Base-by-base conservation (phyloP, 1,139 yeast species). In the Lodderomyces beijingensis region DNA sequence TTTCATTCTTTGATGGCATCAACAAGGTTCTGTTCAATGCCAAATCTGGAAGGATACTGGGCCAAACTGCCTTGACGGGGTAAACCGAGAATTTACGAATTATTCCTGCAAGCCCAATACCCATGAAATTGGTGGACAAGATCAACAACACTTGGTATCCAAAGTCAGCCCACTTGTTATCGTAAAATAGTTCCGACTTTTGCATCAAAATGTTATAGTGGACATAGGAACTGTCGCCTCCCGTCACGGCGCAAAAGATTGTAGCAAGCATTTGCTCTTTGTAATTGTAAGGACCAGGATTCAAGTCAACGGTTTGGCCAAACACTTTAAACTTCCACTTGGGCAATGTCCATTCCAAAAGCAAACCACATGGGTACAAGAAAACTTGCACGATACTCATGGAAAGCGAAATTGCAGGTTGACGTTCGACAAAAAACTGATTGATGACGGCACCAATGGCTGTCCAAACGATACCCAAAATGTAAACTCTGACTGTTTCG, bases 361-460 rank as follows among this genome's bases (percentile, higher is more conserved):
- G 32, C 16, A 33, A 19, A 19, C 59, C 59, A 20, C 43, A 33
- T 3, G 59, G 59, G 33, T 49, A 54, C 7, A 19, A 10, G 10
- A 19, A 19, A 10, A 19, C 10, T 8, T 10, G 7, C 21, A 40
- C 50, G 21, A 50, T 62, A 15, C 70, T 52, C 14, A 77, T 45
- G n/a, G 59, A 39, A 13, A 79, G 49, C 9, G 59, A 32, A 35
- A 79, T 74, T n/a, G 59, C 34, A 5, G 83, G 84, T 50, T 63
- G 59, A 55, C 85, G 72, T 33, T 74, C 72, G 5, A 64, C 53
- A 44, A 79, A 79, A 46, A 78, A 77, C 39, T 73, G 74, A 45
- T 77, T 76, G 37, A 79, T 63, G 31, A 73, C 77, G 16, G 80
- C 57, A 13, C 81, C 80, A 2, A 83, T 76, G 49, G 78, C 85